A percentile compares a stretch with the other conserved stretches of the same genome.
Evolutionary conservation across 2,329 filamentous ascomycete genomes (phyloP).

Genomic region (Nothopassalora personata): DNA sequence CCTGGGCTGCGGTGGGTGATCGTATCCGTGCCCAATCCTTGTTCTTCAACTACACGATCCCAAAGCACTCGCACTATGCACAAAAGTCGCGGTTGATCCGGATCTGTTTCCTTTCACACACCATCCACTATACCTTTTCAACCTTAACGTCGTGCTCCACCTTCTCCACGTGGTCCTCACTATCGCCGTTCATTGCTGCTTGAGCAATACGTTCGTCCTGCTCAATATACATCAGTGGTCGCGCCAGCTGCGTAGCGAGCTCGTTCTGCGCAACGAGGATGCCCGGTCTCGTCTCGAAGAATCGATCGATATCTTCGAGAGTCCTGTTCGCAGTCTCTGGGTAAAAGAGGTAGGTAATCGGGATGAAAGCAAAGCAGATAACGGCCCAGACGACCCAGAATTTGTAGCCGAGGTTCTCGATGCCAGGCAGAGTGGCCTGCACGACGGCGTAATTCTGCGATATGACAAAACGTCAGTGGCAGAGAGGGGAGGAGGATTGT

Average conservation of each 20-base stretch:
- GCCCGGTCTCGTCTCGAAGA: constrained; percentile 30
- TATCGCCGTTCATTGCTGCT: constrained; percentile 4
- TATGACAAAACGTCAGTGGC: background rate
- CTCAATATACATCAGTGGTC: constrained; percentile 19
- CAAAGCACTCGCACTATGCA: too few relatives aligned
- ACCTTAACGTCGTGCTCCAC: constrained; percentile 17
- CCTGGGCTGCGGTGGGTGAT: too few relatives aligned
- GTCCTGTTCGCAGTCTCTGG: constrained; percentile 49
- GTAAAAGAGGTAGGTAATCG: constrained; percentile 48
- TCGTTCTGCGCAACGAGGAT: constrained; percentile 17
- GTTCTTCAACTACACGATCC: too few relatives aligned
- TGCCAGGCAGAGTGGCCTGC: constrained; percentile 27
- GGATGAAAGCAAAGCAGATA: constrained; percentile 50
- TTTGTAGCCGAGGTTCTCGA: constrained; percentile 45
- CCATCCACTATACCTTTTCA: constrained; percentile 9
- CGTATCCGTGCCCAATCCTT: too few relatives aligned
- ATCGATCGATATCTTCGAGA: constrained; percentile 37
- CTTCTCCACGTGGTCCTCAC: constrained; percentile 1
- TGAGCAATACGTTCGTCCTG: constrained; percentile 18
- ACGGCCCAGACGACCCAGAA: constrained; percentile 53
- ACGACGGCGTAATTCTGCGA: background rate
- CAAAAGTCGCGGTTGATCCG: too few relatives aligned
- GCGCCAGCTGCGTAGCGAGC: constrained; percentile 17
- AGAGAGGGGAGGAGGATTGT: background rate
- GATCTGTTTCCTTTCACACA: too few relatives aligned